These are phyloP conservation scores for Coleophoma crateriformis DNA, from an alignment of 2,329 filamentous ascomycete genomes.

Conservation along the genomic window DNA sequence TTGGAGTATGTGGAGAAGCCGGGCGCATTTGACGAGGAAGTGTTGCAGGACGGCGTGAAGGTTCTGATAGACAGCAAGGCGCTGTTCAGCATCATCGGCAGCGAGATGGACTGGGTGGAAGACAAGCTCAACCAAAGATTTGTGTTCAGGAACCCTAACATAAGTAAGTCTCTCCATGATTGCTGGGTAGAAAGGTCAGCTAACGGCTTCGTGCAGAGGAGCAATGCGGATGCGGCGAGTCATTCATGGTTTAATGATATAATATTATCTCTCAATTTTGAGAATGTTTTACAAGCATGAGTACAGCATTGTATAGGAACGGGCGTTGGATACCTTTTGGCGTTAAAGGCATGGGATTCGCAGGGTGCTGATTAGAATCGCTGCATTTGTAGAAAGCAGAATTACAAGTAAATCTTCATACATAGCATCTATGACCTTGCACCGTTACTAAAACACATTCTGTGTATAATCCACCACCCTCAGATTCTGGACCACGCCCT, in stretches of 20 bases:
- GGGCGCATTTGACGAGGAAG: constrained; percentile 80
- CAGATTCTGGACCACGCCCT: constrained; percentile 42
- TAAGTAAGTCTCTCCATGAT: constrained; percentile 62
- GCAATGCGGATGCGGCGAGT: constrained; percentile 93
- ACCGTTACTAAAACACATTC: constrained; percentile 36
- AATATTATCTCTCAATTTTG: neutral
- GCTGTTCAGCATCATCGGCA: constrained; percentile 95
- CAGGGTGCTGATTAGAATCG: neutral
- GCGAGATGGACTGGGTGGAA: constrained; percentile 98
- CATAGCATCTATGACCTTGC: neutral
- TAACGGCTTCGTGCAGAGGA: constrained; percentile 60
- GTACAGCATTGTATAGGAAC: constrained; percentile 22
- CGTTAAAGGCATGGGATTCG: no score
- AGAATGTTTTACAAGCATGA: neutral
- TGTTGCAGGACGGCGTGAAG: constrained; percentile 94
- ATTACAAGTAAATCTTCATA: neutral
- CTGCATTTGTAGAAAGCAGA: neutral
- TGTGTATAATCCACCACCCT: constrained; percentile 56
- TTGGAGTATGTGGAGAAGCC: constrained; percentile 93
- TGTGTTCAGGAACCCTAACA: constrained; percentile 95
- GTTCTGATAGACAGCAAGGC: constrained; percentile 97
- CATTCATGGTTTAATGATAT: constrained; percentile 70
- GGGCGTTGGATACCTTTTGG: constrained; percentile 15
- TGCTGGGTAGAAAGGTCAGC: constrained; percentile 6
- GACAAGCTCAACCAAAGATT: constrained; percentile 91